Conservation (phyloP, 139 green algal genomes). For the Haematococcus lacustris region DNA sequence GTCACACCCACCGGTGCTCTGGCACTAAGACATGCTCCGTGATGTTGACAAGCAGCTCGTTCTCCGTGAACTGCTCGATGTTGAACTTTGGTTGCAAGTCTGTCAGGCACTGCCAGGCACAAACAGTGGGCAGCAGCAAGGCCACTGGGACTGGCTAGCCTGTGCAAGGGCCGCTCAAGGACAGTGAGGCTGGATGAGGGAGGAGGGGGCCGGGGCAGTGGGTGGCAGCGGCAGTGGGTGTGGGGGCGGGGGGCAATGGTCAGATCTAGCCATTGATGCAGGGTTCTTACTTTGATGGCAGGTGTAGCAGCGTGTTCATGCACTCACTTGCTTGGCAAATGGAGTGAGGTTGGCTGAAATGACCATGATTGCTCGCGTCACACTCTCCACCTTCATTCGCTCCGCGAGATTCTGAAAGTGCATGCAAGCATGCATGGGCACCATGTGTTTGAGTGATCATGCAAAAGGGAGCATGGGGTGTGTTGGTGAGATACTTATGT, state of each 20-base stretch:
- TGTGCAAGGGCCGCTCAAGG: too few relatives aligned
- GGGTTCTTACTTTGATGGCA: too few relatives aligned
- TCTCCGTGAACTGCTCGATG: constrained; percentile 86
- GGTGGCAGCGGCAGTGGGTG: too few relatives aligned
- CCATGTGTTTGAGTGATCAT: neutral
- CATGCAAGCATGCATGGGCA: neutral
- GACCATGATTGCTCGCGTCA: constrained; percentile 84
- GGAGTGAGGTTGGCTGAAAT: constrained; percentile 52
- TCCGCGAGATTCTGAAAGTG: constrained; percentile 56
- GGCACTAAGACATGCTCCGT: constrained; percentile 36
- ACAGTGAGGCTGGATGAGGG: too few relatives aligned
- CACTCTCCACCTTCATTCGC: constrained; percentile 81
- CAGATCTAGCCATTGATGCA: too few relatives aligned
- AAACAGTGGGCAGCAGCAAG: too few relatives aligned
- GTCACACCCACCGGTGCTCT: constrained; percentile 6
- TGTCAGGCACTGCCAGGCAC: constrained; percentile 13
- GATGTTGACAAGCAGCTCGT: constrained; percentile 96
- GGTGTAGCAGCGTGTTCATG: too few relatives aligned
- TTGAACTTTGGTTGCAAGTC: constrained; percentile 18
- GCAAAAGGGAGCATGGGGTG: too few relatives aligned
- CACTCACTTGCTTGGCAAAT: constrained; percentile 46
- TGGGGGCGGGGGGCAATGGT: too few relatives aligned
- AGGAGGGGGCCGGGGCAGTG: too few relatives aligned
- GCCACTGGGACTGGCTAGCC: too few relatives aligned
- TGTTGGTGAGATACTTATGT: too few relatives aligned